A percentile compares a stretch with the other conserved stretches of the same genome.
These are phyloP conservation scores for Colletotrichum lentis DNA, from an alignment of 2,329 filamentous ascomycete genomes.

Conservation along the genomic window DNA sequence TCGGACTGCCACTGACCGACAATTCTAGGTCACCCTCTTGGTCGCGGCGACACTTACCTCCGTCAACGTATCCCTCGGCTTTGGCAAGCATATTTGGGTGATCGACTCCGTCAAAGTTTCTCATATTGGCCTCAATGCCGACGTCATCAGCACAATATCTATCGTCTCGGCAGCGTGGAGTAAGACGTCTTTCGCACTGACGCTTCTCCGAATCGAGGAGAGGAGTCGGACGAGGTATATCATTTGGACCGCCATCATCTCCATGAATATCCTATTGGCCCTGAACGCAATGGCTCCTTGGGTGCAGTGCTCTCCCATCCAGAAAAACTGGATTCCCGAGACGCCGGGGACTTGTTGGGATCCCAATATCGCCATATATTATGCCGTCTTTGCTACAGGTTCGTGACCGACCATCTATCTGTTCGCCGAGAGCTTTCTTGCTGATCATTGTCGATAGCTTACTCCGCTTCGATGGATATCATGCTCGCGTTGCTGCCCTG, in stretches of 20 bases:
- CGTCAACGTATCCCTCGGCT: constrained; percentile 32
- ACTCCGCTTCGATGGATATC: constrained; percentile 33
- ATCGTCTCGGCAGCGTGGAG: constrained; percentile 49
- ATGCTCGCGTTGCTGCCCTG: constrained; percentile 33
- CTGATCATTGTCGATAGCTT: neutral
- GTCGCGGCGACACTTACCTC: constrained; percentile 11
- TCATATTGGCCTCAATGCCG: constrained; percentile 39
- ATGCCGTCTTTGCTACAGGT: constrained; percentile 38
- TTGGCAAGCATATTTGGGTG: constrained; percentile 38
- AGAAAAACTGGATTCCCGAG: constrained; percentile 23
- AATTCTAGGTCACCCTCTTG: constrained; percentile 22
- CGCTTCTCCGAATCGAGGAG: constrained; percentile 45
- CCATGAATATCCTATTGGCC: constrained; percentile 44
- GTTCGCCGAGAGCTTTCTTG: neutral
- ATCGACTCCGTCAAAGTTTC: constrained; percentile 32
- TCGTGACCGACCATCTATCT: neutral
- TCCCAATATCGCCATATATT: constrained; percentile 29
- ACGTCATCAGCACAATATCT: constrained; percentile 44
- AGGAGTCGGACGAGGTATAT: constrained; percentile 42
- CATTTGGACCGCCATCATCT: constrained; percentile 47
- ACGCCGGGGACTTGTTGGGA: constrained; percentile 33
- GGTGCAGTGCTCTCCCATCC: constrained; percentile 36
- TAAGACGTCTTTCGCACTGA: constrained; percentile 52
- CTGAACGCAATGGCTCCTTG: constrained; percentile 39
- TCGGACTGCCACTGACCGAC: neutral